Evolutionary conservation across 2,329 filamentous ascomycete genomes (phyloP).

Genomic region (Ophiostoma ulmi): DNA sequence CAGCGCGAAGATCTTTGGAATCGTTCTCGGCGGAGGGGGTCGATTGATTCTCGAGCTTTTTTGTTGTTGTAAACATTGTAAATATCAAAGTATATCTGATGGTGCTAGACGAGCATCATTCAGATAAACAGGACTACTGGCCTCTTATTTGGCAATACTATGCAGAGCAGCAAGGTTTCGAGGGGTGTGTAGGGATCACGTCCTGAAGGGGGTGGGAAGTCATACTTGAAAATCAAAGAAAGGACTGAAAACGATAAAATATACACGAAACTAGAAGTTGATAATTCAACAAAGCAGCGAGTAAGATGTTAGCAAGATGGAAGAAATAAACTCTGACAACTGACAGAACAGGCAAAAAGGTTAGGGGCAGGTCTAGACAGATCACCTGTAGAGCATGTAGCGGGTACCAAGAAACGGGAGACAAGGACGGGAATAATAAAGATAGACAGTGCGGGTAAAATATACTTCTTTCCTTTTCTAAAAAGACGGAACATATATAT

Average conservation of each 20-base stretch:
- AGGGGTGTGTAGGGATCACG: neutral
- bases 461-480: neutral
- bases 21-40: neutral
- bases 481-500: too few species aligned
- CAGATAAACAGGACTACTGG: neutral
- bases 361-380: neutral
- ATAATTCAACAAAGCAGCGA: neutral
- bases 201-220: neutral
- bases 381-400: neutral
- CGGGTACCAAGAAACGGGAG: conserved; percentile 26
- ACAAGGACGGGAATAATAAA: conserved; percentile 14
- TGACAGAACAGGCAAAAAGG: neutral
- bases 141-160: neutral
- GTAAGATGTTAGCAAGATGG: neutral
- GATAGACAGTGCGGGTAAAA: neutral
- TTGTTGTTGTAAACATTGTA: neutral
- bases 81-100: neutral
- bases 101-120: neutral
- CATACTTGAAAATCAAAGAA: neutral
- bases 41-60: conserved; percentile 27
- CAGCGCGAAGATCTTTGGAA: conserved; percentile 43
- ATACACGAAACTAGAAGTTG: neutral
- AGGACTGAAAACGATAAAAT: neutral
- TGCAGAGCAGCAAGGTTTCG: neutral
- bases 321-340: neutral